Evolutionary conservation across 176 grass and related monocot species (phyloP).

Genomic region (Otatea glauca): DNA sequence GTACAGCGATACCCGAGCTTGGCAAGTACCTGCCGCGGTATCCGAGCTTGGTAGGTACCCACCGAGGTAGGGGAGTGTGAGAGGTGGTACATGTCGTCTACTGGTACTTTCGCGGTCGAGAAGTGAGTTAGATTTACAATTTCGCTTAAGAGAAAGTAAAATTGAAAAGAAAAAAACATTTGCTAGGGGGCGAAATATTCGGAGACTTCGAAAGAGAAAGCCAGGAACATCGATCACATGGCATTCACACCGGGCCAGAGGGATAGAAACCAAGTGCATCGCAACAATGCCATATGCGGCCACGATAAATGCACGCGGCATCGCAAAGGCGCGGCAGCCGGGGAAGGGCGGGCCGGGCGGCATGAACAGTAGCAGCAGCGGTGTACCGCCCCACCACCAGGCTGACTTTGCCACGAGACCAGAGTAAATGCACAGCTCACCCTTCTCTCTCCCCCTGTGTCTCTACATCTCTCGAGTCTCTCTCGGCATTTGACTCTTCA

Average conservation of each 20-base stretch:
- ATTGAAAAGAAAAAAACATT: too few relatives aligned
- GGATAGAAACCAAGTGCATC: not conserved
- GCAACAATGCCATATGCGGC: conserved; percentile 41
- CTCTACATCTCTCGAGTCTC: not conserved
- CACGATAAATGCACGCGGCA: conserved; percentile 60
- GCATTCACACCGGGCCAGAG: not conserved
- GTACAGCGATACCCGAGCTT: too few relatives aligned
- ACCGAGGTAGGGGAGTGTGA: too few relatives aligned
- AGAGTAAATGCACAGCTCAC: conserved; percentile 32
- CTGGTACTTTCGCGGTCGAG: too few relatives aligned
- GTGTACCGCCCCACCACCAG: conserved; percentile 47
- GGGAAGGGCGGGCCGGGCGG: not conserved
- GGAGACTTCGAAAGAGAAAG: too few relatives aligned
- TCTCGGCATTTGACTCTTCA: conserved; percentile 30
- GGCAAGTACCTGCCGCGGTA: too few relatives aligned
- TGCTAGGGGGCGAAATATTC: too few relatives aligned
- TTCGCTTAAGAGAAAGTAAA: too few relatives aligned
- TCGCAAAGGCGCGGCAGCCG: not conserved
- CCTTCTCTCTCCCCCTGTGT: not conserved
- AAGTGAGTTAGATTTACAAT: too few relatives aligned
- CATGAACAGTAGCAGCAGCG: not conserved
- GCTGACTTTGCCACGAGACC: conserved; percentile 57
- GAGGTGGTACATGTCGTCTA: too few relatives aligned
- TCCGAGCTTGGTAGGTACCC: too few relatives aligned
- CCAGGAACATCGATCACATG: not conserved